Conservation (phyloP, 2,329 filamentous ascomycete species). For the Alternaria triticina region DNA sequence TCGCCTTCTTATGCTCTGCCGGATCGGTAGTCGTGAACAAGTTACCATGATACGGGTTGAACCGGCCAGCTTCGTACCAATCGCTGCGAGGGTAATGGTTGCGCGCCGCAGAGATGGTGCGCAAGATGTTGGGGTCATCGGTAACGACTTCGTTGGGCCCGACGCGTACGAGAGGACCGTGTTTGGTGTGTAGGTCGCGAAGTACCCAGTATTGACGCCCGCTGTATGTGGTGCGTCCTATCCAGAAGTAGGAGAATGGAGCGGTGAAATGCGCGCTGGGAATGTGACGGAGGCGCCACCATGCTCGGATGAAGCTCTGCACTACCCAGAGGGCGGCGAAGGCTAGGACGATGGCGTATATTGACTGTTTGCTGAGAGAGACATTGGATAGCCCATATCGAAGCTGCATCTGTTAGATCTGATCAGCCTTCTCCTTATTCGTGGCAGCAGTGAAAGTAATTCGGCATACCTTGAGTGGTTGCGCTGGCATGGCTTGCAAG, state of each 20-base stretch:
- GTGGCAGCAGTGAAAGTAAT: background rate
- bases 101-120: slow-evolving; percentile 49
- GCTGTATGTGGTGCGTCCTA: slow-evolving; percentile 1
- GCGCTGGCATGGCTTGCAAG: background rate
- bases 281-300: background rate
- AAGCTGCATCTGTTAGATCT: background rate
- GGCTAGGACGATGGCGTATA: background rate
- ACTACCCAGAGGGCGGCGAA: background rate
- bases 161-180: slow-evolving; percentile 44
- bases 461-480: background rate
- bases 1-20: background rate
- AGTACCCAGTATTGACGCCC: slow-evolving; percentile 8
- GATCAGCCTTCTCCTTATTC: background rate
- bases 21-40: background rate
- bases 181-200: background rate
- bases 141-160: slow-evolving; percentile 57
- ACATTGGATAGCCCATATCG: background rate
- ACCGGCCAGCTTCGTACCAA: slow-evolving; percentile 2
- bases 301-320: background rate
- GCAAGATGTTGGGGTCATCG: slow-evolving; percentile 54
- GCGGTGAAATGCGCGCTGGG: slow-evolving; percentile 1
- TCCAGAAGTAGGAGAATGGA: slow-evolving; percentile 7
- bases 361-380: background rate
- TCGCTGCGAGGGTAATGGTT: slow-evolving; percentile 37
- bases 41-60: slow-evolving; percentile 10